A percentile compares a stretch with the other conserved stretches of the same genome.
Conservation (phyloP, 73 alveolate species). For the Paramecium bursaria region DNA sequence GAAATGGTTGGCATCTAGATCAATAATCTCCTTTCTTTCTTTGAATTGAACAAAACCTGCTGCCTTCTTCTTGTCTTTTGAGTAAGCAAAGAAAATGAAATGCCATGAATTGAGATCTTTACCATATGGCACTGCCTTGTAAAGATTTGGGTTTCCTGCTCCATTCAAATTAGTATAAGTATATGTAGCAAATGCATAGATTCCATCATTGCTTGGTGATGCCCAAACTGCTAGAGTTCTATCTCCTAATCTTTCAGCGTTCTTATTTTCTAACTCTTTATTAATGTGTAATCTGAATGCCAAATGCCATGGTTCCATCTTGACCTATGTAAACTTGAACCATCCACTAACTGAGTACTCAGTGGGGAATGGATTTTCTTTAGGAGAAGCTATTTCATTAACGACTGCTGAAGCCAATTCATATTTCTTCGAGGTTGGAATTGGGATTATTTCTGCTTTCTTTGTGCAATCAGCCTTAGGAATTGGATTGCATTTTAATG, state of each 20-base stretch:
- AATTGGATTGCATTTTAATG: conserved; percentile 28
- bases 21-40: conserved; percentile 39
- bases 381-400: conserved; percentile 27
- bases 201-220: conserved; percentile 43
- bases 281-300: conserved; percentile 56
- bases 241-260: conserved; percentile 58
- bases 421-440: conserved; percentile 28
- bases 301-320: conserved; percentile 55
- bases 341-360: conserved; percentile 40
- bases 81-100: conserved; percentile 39
- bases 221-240: conserved; percentile 61
- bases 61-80: background rate
- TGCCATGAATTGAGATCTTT: conserved; percentile 15
- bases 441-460: background rate
- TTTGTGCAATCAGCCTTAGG: conserved; percentile 40
- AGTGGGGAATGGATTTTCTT: conserved; percentile 21
- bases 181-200: conserved; percentile 53
- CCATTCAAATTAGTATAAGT: conserved; percentile 36
- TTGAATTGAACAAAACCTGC: conserved; percentile 46
- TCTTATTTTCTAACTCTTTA: conserved; percentile 24
- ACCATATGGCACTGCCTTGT: background rate
- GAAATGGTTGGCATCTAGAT: conserved; percentile 33
- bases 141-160: conserved; percentile 51
- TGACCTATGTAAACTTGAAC: conserved; percentile 40
- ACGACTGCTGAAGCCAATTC: conserved; percentile 13